These are phyloP conservation scores for Colletotrichum tanaceti DNA, from an alignment of 2,329 filamentous ascomycete genomes.

Conservation along the genomic window DNA sequence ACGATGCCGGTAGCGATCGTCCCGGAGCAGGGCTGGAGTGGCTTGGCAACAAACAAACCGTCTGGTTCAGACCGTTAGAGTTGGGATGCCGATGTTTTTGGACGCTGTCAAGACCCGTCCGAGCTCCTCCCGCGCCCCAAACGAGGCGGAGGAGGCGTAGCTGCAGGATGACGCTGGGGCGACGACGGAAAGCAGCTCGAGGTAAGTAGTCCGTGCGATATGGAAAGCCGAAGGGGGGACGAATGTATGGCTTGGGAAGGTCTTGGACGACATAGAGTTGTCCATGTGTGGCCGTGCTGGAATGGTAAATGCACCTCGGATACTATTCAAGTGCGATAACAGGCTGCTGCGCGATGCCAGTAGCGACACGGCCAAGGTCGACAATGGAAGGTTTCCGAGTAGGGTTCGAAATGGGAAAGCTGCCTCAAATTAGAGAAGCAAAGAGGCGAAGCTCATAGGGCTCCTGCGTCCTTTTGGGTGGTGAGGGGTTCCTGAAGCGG, in stretches of 20 bases:
- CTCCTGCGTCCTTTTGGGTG: background rate
- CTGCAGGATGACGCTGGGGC: background rate
- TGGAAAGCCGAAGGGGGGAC: background rate
- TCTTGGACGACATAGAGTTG: background rate
- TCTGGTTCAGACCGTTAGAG: background rate
- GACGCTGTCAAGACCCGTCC: background rate
- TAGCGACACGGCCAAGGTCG: background rate
- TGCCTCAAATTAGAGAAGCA: constrained; percentile 6
- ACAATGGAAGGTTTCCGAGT: background rate
- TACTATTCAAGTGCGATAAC: background rate
- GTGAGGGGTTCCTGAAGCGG: background rate
- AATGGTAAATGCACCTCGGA: background rate
- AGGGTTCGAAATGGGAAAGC: too few species aligned
- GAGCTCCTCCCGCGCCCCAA: background rate
- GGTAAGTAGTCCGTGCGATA: background rate
- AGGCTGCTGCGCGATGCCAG: too few species aligned
- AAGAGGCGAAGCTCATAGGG: constrained; percentile 16
- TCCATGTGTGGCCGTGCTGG: background rate
- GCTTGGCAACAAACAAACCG: background rate
- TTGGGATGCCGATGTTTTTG: background rate
- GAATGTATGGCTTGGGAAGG: background rate
- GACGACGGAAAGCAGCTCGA: background rate
- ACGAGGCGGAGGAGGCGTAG: constrained; percentile 6
- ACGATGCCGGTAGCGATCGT: background rate
- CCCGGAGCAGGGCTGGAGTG: background rate